Conservation (phyloP, 208 protist genomes). For the Trypanosoma boissoni region DNA sequence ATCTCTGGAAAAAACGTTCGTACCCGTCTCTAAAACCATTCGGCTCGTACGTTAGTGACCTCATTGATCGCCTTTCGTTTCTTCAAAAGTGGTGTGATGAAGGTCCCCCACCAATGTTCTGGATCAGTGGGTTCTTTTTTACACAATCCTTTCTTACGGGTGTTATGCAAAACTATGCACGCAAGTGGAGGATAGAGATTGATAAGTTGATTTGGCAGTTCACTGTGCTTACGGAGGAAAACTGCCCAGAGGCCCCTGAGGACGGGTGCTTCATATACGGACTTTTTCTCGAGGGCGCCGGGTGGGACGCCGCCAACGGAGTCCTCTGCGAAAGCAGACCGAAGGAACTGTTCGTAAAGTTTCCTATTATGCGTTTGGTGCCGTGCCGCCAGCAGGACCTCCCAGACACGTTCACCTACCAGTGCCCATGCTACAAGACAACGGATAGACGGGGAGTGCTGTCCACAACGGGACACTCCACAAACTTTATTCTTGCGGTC, state of each 20-base stretch:
- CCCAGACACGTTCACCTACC: slow-evolving; percentile 59
- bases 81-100: slow-evolving; percentile 81
- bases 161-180: slow-evolving; percentile 97
- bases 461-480: slow-evolving; percentile 97
- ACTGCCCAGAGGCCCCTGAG: slow-evolving; percentile 46
- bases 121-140: slow-evolving; percentile 98
- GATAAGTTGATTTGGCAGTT: slow-evolving; percentile 96
- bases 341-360: slow-evolving; percentile 90
- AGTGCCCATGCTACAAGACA: slow-evolving; percentile 96
- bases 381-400: slow-evolving; percentile 58
- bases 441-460: slow-evolving; percentile 92
- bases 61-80: slow-evolving; percentile 93
- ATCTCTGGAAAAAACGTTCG: slow-evolving; percentile 83
- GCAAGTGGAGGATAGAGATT: slow-evolving; percentile 94
- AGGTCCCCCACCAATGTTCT: slow-evolving; percentile 89
- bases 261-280: slow-evolving; percentile 91
- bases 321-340: slow-evolving; percentile 85
- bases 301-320: slow-evolving; percentile 63
- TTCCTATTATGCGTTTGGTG: slow-evolving; percentile 76
- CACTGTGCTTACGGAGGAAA: slow-evolving; percentile 65
- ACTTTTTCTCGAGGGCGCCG: slow-evolving; percentile 89
- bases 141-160: slow-evolving; percentile 96
- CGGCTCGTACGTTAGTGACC: slow-evolving; percentile 94
- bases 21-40: slow-evolving; percentile 98
- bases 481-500: slow-evolving; percentile 96